Conservation (phyloP, 306 rosid species). For the Prunus salicina region DNA sequence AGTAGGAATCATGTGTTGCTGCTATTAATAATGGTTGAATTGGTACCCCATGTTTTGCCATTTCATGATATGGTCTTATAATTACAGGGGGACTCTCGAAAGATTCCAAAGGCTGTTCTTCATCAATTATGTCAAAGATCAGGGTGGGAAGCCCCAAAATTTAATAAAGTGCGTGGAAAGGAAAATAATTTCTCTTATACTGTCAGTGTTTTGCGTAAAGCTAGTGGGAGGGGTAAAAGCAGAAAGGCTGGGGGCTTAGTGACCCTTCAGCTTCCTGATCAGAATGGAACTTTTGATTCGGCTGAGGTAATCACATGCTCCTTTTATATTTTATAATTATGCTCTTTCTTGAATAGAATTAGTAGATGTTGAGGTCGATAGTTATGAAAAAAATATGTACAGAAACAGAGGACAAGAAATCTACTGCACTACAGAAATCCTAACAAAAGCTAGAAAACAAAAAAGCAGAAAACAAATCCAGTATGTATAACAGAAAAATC, state of each 20-base stretch:
- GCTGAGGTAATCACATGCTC: conserved; percentile 63
- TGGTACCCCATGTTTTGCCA: not conserved
- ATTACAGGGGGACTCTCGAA: conserved; percentile 75
- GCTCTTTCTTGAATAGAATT: not conserved
- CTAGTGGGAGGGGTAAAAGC: conserved; percentile 95
- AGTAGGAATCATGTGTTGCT: not conserved
- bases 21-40: not conserved
- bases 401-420: not conserved
- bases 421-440: not conserved
- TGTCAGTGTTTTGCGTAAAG: conserved; percentile 72
- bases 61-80: conserved; percentile 10
- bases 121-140: conserved; percentile 93
- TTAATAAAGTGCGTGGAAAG: conserved; percentile 60
- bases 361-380: not conserved
- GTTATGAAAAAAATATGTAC: not conserved
- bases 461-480: not conserved
- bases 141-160: conserved; percentile 98
- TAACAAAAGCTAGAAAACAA: not conserved
- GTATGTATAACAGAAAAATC: not conserved
- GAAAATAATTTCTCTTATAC: conserved; percentile 61
- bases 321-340: not conserved
- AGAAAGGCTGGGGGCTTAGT: conserved; percentile 88
- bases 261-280: conserved; percentile 84
- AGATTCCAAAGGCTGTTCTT: conserved; percentile 91
- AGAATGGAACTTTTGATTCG: conserved; percentile 58